phyloP scores from a whole-genome alignment of 257 asterid species.

The Dorcoceras hygrometricum region DNA sequence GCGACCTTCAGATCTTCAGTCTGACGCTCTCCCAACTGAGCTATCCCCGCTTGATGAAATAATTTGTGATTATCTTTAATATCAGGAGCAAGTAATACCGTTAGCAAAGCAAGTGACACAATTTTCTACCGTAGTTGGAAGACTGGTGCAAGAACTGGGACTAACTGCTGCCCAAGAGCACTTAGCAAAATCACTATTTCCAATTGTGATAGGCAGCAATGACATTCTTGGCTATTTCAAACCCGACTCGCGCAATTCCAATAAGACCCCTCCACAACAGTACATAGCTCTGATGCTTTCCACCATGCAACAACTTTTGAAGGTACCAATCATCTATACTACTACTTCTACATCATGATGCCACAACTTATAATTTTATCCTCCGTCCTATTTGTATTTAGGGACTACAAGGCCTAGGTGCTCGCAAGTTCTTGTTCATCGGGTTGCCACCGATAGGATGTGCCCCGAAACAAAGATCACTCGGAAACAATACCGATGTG shows the following conservation, averaged over 20 bases:
- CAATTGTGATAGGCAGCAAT: conserved; percentile 73
- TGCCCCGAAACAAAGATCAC: conserved; percentile 47
- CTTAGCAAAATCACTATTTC: conserved; percentile 54
- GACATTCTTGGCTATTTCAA: conserved; percentile 55
- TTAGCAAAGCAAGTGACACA: conserved; percentile 45
- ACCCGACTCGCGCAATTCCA: conserved; percentile 7
- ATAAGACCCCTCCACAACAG: conserved; percentile 43
- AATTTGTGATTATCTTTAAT: too few relatives aligned
- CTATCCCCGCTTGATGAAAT: conserved; percentile 51
- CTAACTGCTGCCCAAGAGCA: conserved; percentile 36
- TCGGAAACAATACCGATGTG: conserved; percentile 33
- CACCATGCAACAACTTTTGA: conserved; percentile 43
- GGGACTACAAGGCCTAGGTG: conserved; percentile 60
- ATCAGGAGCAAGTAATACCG: conserved; percentile 40
- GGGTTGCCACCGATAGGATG: conserved; percentile 63
- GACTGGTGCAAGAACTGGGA: conserved; percentile 41
- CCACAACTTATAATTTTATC: too few relatives aligned
- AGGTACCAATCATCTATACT: too few relatives aligned
- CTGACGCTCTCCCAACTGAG: conserved; percentile 71
- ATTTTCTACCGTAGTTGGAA: conserved; percentile 40
- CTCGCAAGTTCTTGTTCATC: conserved; percentile 43
- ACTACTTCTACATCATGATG: too few relatives aligned
- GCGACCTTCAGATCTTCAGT: conserved; percentile 70
- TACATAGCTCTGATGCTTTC: conserved; percentile 57
- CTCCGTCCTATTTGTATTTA: conserved; percentile 9